Conservation (phyloP, 2,329 filamentous ascomycete genomes). For the Botrytis aclada region DNA sequence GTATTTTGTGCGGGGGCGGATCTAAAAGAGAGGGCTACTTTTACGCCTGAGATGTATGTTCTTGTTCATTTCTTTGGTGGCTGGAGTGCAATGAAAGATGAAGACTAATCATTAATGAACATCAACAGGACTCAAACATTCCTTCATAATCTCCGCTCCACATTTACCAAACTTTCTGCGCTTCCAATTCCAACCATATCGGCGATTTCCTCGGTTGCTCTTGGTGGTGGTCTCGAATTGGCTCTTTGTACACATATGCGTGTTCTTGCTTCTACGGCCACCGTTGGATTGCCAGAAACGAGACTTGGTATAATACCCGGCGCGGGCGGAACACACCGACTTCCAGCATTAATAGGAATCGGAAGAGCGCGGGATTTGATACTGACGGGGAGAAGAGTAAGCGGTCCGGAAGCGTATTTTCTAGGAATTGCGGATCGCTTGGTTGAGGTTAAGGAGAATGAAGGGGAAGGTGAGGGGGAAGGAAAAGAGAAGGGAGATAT, state of each 20-base stretch:
- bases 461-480: slow-evolving; percentile 42
- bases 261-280: slow-evolving; percentile 75
- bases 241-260: slow-evolving; percentile 87
- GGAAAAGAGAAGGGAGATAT: slow-evolving; percentile 43
- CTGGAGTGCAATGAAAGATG: too few species aligned
- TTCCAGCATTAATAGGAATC: slow-evolving; percentile 77
- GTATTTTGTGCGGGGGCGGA: slow-evolving; percentile 95
- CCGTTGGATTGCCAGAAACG: slow-evolving; percentile 85
- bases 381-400: slow-evolving; percentile 82
- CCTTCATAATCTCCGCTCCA: slow-evolving; percentile 70
- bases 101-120: background rate
- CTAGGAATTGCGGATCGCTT: slow-evolving; percentile 86
- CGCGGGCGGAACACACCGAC: slow-evolving; percentile 85
- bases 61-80: background rate
- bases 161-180: slow-evolving; percentile 67
- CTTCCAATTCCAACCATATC: slow-evolving; percentile 89
- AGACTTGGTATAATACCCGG: slow-evolving; percentile 91
- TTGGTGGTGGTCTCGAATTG: slow-evolving; percentile 91
- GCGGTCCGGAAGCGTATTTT: slow-evolving; percentile 83
- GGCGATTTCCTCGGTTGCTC: slow-evolving; percentile 78
- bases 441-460: slow-evolving; percentile 62
- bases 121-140: slow-evolving; percentile 69
- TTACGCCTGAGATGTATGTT: slow-evolving; percentile 70
- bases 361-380: slow-evolving; percentile 84
- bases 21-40: slow-evolving; percentile 78